phyloP scores from a whole-genome alignment of 257 asterid species.

The Knoxia roxburghii region DNA sequence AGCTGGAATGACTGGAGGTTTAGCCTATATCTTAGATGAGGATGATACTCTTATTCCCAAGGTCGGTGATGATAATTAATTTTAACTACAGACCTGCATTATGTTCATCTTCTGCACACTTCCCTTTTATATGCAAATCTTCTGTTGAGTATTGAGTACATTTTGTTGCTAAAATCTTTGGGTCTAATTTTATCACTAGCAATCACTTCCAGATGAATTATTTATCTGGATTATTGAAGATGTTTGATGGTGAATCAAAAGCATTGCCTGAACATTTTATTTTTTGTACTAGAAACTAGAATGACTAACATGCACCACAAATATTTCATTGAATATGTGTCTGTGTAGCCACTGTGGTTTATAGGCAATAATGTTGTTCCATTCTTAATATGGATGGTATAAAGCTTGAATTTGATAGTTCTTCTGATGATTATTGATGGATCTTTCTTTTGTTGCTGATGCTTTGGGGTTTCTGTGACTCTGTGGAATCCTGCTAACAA shows the following conservation, averaged over 20 bases:
- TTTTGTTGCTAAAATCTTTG: not conserved
- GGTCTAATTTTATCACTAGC: not conserved
- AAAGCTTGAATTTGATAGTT: no score
- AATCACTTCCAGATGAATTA: not conserved
- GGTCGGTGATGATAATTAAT: conserved; percentile 37
- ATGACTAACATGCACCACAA: not conserved
- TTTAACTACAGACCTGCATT: not conserved
- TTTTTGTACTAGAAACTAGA: not conserved
- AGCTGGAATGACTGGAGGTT: conserved; percentile 98
- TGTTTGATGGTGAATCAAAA: not conserved
- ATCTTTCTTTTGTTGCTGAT: not conserved
- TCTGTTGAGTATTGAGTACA: no score
- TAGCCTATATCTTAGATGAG: conserved; percentile 89
- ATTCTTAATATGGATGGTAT: no score
- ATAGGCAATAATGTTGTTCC: no score
- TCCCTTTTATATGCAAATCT: not conserved
- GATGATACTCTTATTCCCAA: conserved; percentile 88
- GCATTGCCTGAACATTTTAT: no score
- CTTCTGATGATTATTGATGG: not conserved
- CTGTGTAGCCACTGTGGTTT: not conserved
- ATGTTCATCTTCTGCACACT: not conserved
- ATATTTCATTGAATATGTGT: not conserved
- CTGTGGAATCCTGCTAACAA: not conserved
- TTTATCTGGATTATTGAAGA: not conserved
- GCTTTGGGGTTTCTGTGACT: not conserved